These are phyloP conservation scores for Phlebiopsis flavidoalba DNA, from an alignment of 768 basidiomycete species.

Conservation along the genomic window DNA sequence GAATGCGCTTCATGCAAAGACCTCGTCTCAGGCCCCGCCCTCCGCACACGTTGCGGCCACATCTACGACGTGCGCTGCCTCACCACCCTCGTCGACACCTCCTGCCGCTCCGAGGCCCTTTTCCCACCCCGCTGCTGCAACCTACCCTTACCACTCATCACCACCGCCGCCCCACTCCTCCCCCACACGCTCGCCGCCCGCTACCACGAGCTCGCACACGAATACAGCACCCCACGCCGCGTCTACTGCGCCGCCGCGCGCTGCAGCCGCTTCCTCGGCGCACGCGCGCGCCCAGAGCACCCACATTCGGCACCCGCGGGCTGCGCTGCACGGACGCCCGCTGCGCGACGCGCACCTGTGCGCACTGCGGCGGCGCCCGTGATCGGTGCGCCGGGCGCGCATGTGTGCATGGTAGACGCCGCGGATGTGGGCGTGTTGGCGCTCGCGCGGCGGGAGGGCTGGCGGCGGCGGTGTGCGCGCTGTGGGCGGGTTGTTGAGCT, in stretches of 20 bases:
- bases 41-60: conserved; percentile 20
- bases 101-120: conserved; percentile 18
- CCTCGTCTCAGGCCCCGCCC: background rate
- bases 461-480: background rate
- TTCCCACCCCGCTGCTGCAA: conserved; percentile 29
- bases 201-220: conserved; percentile 15
- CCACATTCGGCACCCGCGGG: conserved; percentile 10
- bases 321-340: background rate
- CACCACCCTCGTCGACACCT: conserved; percentile 16
- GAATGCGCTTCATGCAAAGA: conserved; percentile 17
- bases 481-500: no score
- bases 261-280: conserved; percentile 25
- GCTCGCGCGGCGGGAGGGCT: background rate
- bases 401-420: conserved; percentile 15
- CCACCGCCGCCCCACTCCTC: conserved; percentile 14
- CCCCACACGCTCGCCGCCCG: background rate
- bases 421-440: background rate
- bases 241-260: conserved; percentile 24
- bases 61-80: conserved; percentile 22
- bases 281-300: conserved; percentile 5
- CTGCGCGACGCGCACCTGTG: conserved; percentile 18
- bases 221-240: conserved; percentile 19
- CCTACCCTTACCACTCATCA: conserved; percentile 11
- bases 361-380: conserved; percentile 12
- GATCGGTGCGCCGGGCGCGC: conserved; percentile 2